Percentiles rank a stretch among this genome's conserved stretches.
Evolutionary conservation across 352 stramenopile species (phyloP).

Genomic region (Aphanomyces cochlioides): DNA sequence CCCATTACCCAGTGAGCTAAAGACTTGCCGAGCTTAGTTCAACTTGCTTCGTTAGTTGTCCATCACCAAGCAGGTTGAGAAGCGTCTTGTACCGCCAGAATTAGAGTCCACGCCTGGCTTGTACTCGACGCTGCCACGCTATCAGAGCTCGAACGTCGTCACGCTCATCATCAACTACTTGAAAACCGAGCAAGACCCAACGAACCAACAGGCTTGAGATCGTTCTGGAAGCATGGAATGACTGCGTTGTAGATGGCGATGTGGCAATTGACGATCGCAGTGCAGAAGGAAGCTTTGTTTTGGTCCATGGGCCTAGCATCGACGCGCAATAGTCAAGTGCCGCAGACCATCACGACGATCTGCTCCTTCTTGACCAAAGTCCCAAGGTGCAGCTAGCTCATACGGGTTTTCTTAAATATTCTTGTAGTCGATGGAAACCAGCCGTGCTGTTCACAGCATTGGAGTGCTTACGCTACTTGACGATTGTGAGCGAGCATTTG

Average conservation of each 20-base stretch:
- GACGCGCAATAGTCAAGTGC: constrained; percentile 79
- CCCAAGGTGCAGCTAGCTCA: constrained; percentile 17
- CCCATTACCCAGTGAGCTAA: constrained; percentile 57
- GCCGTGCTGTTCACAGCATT: constrained; percentile 83
- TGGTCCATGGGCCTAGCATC: constrained; percentile 76
- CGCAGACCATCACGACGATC: constrained; percentile 79
- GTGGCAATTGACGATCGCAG: constrained; percentile 81
- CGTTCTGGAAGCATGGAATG: not conserved
- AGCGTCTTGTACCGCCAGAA: constrained; percentile 52
- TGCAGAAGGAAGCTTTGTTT: constrained; percentile 81
- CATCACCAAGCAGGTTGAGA: constrained; percentile 78
- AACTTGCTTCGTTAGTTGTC: constrained; percentile 36
- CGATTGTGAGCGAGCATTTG: constrained; percentile 68
- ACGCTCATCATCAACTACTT: constrained; percentile 76
- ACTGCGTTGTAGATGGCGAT: constrained; percentile 58
- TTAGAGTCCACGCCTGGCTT: constrained; percentile 66
- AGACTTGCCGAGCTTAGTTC: not conserved
- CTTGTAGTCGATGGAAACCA: constrained; percentile 60
- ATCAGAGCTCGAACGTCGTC: constrained; percentile 82
- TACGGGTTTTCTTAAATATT: not conserved
- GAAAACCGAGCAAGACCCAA: constrained; percentile 76
- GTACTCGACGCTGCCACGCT: constrained; percentile 77
- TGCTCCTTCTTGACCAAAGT: constrained; percentile 83
- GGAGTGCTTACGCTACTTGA: constrained; percentile 78
- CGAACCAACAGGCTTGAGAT: constrained; percentile 58